Conservation (phyloP, 2,329 filamentous ascomycete species). For the Aureobasidium sp. region DNA sequence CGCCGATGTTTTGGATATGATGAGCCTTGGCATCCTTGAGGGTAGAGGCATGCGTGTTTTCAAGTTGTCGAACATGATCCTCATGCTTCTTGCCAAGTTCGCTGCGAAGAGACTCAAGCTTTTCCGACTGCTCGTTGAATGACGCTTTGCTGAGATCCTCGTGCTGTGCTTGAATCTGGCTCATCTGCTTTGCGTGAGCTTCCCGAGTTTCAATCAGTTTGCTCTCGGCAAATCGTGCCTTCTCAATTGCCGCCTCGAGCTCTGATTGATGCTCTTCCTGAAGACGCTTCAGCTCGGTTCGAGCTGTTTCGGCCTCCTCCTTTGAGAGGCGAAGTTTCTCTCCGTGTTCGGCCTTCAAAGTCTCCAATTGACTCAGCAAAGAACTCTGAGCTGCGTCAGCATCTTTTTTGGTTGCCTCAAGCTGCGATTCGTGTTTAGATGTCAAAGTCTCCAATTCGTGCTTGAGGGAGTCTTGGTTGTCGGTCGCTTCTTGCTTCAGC, state of each 20-base stretch:
- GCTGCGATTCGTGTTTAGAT: slow-evolving; percentile 16
- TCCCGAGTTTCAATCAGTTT: neutral
- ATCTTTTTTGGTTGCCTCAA: slow-evolving; percentile 12
- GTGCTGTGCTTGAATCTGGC: neutral
- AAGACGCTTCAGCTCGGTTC: neutral
- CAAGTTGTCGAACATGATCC: neutral
- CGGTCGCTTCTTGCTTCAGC: neutral
- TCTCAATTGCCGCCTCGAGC: slow-evolving; percentile 12
- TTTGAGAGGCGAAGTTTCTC: slow-evolving; percentile 15
- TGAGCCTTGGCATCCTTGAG: slow-evolving; percentile 3
- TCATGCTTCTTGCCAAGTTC: neutral
- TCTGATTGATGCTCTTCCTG: slow-evolving; percentile 5
- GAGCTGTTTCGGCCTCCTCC: slow-evolving; percentile 8
- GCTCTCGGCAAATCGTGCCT: slow-evolving; percentile 1
- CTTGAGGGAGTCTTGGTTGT: slow-evolving; percentile 1
- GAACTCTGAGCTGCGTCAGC: neutral
- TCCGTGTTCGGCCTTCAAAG: slow-evolving; percentile 15
- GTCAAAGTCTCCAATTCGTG: slow-evolving; percentile 14
- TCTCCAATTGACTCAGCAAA: neutral
- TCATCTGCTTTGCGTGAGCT: neutral
- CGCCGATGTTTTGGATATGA: neutral
- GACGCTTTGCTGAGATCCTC: neutral
- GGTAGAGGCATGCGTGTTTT: neutral
- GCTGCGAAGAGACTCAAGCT: neutral
- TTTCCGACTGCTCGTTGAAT: neutral